Percentiles rank a stretch among this genome's conserved stretches.
These are phyloP conservation scores for Juglanconis juglandina DNA, from an alignment of 2,329 filamentous ascomycete genomes.

Conservation along the genomic window DNA sequence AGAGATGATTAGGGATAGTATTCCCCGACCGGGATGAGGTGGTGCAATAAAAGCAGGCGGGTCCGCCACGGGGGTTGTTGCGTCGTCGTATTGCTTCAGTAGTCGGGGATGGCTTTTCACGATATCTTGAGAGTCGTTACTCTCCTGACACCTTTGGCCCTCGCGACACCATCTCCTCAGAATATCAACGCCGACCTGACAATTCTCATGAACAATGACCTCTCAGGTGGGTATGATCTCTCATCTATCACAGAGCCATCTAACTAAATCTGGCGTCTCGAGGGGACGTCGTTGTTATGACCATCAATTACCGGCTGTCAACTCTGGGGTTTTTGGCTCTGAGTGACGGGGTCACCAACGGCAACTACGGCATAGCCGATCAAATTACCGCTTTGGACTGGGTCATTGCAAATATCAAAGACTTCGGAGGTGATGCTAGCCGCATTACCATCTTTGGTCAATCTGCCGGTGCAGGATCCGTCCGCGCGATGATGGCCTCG, in stretches of 20 bases:
- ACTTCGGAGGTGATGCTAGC: slow-evolving; percentile 56
- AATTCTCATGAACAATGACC: slow-evolving; percentile 39
- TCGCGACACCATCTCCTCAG: slow-evolving; percentile 30
- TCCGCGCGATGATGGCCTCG: slow-evolving; percentile 47
- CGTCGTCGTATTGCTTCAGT: no score
- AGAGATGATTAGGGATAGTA: no score
- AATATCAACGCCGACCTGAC: slow-evolving; percentile 34
- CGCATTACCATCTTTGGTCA: slow-evolving; percentile 55
- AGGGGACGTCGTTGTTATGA: slow-evolving; percentile 57
- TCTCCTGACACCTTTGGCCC: slow-evolving; percentile 20
- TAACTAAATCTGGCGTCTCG: slow-evolving; percentile 51
- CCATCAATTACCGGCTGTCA: slow-evolving; percentile 57
- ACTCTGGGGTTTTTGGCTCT: slow-evolving; percentile 58
- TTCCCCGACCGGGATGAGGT: no score
- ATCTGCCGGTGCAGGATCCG: slow-evolving; percentile 50
- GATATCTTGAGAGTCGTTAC: slow-evolving; percentile 15
- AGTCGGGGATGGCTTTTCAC: slow-evolving; percentile 13
- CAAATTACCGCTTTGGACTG: slow-evolving; percentile 48
- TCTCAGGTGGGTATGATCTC: slow-evolving; percentile 29
- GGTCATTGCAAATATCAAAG: slow-evolving; percentile 47
- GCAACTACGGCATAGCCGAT: slow-evolving; percentile 48
- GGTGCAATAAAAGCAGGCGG: no score
- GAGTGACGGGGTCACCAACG: slow-evolving; percentile 40
- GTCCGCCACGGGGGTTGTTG: no score
- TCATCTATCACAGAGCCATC: background rate